A percentile compares a stretch with the other conserved stretches of the same genome.
Conservation (phyloP, 768 basidiomycete genomes). For the Calocybe gangraenosa region DNA sequence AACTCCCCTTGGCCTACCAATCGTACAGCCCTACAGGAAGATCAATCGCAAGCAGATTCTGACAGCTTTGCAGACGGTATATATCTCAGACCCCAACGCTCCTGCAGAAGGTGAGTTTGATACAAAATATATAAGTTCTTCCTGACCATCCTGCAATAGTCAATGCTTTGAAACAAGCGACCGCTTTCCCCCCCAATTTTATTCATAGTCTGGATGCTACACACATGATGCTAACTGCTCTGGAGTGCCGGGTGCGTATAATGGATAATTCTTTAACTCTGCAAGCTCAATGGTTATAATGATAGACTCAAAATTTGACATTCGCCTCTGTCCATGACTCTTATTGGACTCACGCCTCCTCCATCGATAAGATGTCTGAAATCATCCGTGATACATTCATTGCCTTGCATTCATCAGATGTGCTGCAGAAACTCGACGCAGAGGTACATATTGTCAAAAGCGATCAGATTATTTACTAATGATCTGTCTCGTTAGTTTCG, state of each 20-base stretch:
- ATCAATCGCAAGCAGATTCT: constrained; percentile 74
- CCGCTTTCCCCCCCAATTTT: constrained; percentile 98
- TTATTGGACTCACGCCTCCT: constrained; percentile 94
- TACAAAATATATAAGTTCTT: neutral
- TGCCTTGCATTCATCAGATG: constrained; percentile 83
- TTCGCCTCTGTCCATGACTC: constrained; percentile 99
- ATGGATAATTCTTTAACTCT: neutral
- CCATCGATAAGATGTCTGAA: constrained; percentile 83
- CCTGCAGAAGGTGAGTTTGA: constrained; percentile 55
- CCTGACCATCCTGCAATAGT: constrained; percentile 36
- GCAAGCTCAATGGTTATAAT: constrained; percentile 2
- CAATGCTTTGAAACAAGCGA: constrained; percentile 81
- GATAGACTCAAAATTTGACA: constrained; percentile 64
- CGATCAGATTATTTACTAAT: constrained; percentile 1
- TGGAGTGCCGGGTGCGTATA: constrained; percentile 73
- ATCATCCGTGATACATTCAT: constrained; percentile 94
- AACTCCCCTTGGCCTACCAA: constrained; percentile 89
- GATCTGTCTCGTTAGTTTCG: constrained; percentile 45
- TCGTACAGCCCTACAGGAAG: constrained; percentile 95
- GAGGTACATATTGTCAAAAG: constrained; percentile 48
- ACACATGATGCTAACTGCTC: constrained; percentile 96
- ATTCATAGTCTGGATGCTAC: constrained; percentile 97
- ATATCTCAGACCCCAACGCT: constrained; percentile 80
- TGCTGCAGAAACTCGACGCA: constrained; percentile 63
- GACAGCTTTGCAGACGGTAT: constrained; percentile 84